Conservation (phyloP, 768 basidiomycete species). For the Tubosaeta brunneosetosa region DNA sequence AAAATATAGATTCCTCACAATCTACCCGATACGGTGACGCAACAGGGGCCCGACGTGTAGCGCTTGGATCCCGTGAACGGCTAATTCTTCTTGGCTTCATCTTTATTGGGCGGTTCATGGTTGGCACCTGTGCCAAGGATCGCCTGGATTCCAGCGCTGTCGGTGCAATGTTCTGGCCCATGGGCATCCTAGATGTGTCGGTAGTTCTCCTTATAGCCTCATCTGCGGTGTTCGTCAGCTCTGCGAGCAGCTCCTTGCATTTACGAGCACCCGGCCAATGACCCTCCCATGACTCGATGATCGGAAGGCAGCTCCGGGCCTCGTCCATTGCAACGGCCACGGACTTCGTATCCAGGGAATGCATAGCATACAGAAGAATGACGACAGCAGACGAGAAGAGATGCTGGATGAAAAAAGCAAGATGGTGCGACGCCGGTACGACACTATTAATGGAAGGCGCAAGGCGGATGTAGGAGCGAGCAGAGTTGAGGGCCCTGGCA, state of each 20-base stretch:
- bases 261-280: constrained; percentile 86
- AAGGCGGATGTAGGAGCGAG: constrained; percentile 79
- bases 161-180: constrained; percentile 26
- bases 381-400: constrained; percentile 87
- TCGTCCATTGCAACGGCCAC: constrained; percentile 78
- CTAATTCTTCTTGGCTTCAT: constrained; percentile 49
- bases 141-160: constrained; percentile 48
- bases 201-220: constrained; percentile 50
- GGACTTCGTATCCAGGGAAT: constrained; percentile 60
- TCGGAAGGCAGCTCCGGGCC: constrained; percentile 64
- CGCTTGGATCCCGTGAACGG: constrained; percentile 54
- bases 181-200: constrained; percentile 20
- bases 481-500: constrained; percentile 75
- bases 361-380: constrained; percentile 82
- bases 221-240: constrained; percentile 62
- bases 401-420: constrained; percentile 87
- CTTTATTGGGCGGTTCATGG: constrained; percentile 47
- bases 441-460: constrained; percentile 81
- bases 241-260: constrained; percentile 75
- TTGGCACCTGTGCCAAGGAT: constrained; percentile 45
- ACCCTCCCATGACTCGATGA: constrained; percentile 78
- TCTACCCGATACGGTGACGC: constrained; percentile 65
- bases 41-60: constrained; percentile 50
- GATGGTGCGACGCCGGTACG: constrained; percentile 80
- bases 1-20: constrained; percentile 37